A percentile compares a stretch with the other conserved stretches of the same genome.
These are phyloP conservation scores for Penicillium griseofulvum DNA, from an alignment of 2,329 filamentous ascomycete genomes.

Conservation along the genomic window DNA sequence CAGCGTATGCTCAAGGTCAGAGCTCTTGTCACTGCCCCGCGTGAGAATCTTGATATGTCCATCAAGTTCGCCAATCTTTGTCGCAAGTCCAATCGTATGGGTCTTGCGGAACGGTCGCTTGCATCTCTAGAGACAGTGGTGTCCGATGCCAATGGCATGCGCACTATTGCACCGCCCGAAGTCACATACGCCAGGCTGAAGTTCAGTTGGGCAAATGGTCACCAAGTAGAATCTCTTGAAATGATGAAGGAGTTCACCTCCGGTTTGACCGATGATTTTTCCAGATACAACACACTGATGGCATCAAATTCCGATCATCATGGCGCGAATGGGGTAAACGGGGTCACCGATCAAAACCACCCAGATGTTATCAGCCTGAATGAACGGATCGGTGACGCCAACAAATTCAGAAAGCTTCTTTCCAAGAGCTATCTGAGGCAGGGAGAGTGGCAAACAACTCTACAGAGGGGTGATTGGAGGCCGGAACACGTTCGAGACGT, in stretches of 20 bases:
- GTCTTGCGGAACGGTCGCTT: slow-evolving; percentile 90
- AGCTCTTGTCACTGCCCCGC: slow-evolving; percentile 84
- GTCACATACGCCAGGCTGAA: slow-evolving; percentile 97
- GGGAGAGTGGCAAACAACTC: slow-evolving; percentile 88
- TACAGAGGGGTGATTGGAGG: slow-evolving; percentile 87
- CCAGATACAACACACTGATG: slow-evolving; percentile 43
- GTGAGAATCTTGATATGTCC: slow-evolving; percentile 98
- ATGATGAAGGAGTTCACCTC: slow-evolving; percentile 62
- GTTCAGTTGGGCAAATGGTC: slow-evolving; percentile 86
- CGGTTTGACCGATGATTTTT: slow-evolving; percentile 59
- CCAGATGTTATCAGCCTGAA: slow-evolving; percentile 40
- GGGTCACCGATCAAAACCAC: slow-evolving; percentile 42
- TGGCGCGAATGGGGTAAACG: slow-evolving; percentile 50
- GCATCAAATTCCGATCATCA: slow-evolving; percentile 38
- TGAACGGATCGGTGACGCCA: slow-evolving; percentile 48
- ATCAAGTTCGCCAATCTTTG: slow-evolving; percentile 99
- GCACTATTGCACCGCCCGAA: slow-evolving; percentile 58
- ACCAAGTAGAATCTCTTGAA: slow-evolving; percentile 61
- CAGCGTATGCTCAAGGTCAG: slow-evolving; percentile 95
- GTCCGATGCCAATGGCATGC: slow-evolving; percentile 42
- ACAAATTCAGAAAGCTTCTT: slow-evolving; percentile 66
- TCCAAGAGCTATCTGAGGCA: slow-evolving; percentile 95
- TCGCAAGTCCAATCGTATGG: slow-evolving; percentile 91
- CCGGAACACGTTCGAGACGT: slow-evolving; percentile 84
- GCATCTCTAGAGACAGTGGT: slow-evolving; percentile 81